phyloP scores from a whole-genome alignment of 164 flowering plant species.

The Vitis rotundifolia region DNA sequence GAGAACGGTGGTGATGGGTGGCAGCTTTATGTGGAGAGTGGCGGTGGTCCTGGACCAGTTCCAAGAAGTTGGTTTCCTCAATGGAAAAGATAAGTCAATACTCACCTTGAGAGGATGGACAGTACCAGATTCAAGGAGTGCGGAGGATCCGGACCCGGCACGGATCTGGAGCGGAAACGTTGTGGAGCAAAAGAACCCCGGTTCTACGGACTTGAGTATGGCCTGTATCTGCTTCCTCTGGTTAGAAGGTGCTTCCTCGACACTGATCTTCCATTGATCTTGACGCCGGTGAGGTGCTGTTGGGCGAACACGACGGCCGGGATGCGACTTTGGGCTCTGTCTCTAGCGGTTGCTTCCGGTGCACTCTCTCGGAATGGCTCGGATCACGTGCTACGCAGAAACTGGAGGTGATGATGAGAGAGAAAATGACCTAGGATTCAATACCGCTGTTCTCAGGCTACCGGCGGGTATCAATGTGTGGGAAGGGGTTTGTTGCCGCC shows the following conservation, averaged over 20 bases:
- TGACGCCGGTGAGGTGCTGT: constrained; percentile 13
- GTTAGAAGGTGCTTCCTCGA: constrained; percentile 63
- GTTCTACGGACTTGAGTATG: constrained; percentile 50
- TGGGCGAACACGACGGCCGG: constrained; percentile 81
- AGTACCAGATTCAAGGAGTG: constrained; percentile 62
- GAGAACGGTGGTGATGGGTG: too few species aligned
- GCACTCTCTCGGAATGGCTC: constrained; percentile 73
- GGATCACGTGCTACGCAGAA: constrained; percentile 61
- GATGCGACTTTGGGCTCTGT: constrained; percentile 76
- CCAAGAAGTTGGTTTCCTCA: too few species aligned
- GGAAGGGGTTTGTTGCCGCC: too few species aligned
- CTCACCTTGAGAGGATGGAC: constrained; percentile 83
- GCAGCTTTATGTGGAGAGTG: too few species aligned
- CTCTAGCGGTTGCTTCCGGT: constrained; percentile 55
- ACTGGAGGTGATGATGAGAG: constrained; percentile 4
- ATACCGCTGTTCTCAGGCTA: constrained; percentile 24
- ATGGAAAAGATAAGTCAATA: too few species aligned
- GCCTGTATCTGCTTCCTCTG: constrained; percentile 70
- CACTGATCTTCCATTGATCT: constrained; percentile 13
- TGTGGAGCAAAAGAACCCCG: constrained; percentile 73
- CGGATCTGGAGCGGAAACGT: constrained; percentile 82
- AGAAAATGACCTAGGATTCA: background rate
- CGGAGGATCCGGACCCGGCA: constrained; percentile 83
- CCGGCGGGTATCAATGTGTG: constrained; percentile 12
- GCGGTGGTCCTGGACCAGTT: too few species aligned